Base-by-base conservation (phyloP, 495 filamentous ascomycete genomes). In the Aspergillus funiculosus region DNA sequence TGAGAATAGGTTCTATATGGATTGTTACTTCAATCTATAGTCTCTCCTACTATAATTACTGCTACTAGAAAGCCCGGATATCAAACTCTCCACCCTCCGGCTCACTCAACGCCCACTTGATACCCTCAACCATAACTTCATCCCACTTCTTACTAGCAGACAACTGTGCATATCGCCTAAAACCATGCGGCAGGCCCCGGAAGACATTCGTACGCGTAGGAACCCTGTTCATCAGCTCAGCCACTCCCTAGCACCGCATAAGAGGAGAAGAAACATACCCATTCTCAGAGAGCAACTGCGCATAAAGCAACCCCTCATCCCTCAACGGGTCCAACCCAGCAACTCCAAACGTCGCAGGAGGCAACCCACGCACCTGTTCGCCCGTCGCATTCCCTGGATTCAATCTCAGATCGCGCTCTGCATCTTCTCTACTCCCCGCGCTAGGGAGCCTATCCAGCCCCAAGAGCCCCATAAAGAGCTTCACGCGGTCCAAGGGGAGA, bases 161-260 rank as follows among this genome's bases (percentile, higher is more conserved):
- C 35, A 74, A 29, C 21, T 53, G 54, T 7, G 59, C 64, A 39
- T 57, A 63, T 2, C 64, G 49, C 20, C 72, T 49, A 46, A 73
- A 75, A 6, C 64, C 70, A 61, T 76, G 72, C 17, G 72, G 71
- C 7, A 75, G 48, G 0, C 69, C 72, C n/a, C 40, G 54, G 55
- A 73, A 73, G 22, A 74, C 46, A 46, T 63, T 50, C 1, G 70
- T 56, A 46, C 69, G 41, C 0, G 68, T 72, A 4, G 71, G 58
- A 5, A 75, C 63, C 4, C 69, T 74, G 46, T 4, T 39, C 15
- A 24, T 17, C 13, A 27, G 36, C 22, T 25, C n/a, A n/a, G n/a
- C 6, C n/a, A 14, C 11, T 20, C 1, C 5, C 42, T 29, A 49
- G 46, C 37, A 22, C 14, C 6, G 9, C 6, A 14, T 21, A n/a